Percentiles rank a stretch among this genome's conserved stretches.
These are phyloP conservation scores for Orobanche coerulescens DNA, from an alignment of 257 asterid species.

Conservation along the genomic window DNA sequence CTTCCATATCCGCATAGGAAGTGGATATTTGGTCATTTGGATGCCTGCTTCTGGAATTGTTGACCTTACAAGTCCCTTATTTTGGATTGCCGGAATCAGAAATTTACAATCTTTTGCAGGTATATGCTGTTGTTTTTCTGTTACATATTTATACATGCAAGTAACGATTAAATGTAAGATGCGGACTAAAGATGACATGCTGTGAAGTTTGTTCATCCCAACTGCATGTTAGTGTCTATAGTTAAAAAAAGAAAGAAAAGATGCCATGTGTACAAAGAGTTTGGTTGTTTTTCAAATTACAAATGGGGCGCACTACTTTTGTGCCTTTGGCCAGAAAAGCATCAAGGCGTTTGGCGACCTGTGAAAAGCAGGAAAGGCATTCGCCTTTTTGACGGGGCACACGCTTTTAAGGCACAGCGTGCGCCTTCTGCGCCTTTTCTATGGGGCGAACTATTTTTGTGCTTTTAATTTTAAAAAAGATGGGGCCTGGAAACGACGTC, in stretches of 20 bases:
- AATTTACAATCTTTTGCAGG: conserved; percentile 36
- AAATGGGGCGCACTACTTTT: too few species aligned
- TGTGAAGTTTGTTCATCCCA: neutral
- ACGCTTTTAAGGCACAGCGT: too few species aligned
- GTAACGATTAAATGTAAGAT: neutral
- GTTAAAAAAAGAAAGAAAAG: neutral
- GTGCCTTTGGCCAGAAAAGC: too few species aligned
- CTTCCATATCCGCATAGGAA: conserved; percentile 35
- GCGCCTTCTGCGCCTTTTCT: too few species aligned
- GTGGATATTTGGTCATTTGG: conserved; percentile 96
- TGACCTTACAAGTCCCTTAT: conserved; percentile 68
- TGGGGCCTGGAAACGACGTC: too few species aligned
- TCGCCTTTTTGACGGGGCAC: too few species aligned
- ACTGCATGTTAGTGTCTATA: neutral
- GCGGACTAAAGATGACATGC: neutral
- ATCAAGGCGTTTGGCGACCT: too few species aligned
- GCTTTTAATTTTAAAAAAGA: too few species aligned
- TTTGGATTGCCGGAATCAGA: conserved; percentile 47
- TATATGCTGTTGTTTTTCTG: conserved; percentile 13
- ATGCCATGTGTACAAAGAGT: neutral
- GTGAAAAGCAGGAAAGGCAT: too few species aligned
- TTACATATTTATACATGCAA: neutral
- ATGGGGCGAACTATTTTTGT: too few species aligned
- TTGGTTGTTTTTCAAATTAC: neutral
- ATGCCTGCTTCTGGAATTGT: conserved; percentile 70